phyloP scores from a whole-genome alignment of 306 rosid genomes.

The Clitoria ternatea region DNA sequence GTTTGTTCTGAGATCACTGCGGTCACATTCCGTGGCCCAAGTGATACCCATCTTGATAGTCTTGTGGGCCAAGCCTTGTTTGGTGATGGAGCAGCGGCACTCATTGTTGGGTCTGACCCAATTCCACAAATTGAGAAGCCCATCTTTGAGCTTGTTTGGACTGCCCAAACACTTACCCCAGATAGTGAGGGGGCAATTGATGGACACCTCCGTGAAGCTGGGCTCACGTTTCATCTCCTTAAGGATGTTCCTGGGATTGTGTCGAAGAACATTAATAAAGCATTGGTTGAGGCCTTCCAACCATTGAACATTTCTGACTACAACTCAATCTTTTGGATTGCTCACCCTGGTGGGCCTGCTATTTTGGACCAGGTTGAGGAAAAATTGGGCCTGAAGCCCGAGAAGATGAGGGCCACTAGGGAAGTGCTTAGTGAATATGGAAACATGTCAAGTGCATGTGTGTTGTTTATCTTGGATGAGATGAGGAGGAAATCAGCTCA shows the following conservation, averaged over 20 bases:
- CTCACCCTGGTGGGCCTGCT: slow-evolving; percentile 30
- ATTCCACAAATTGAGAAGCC: slow-evolving; percentile 49
- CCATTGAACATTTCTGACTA: slow-evolving; percentile 28
- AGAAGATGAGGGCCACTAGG: slow-evolving; percentile 35
- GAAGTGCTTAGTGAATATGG: slow-evolving; percentile 58
- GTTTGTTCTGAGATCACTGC: slow-evolving; percentile 35
- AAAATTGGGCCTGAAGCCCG: slow-evolving; percentile 11
- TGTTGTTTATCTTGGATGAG: slow-evolving; percentile 58
- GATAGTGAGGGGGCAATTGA: slow-evolving; percentile 54
- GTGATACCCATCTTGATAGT: slow-evolving; percentile 24
- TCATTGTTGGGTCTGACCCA: slow-evolving; percentile 59
- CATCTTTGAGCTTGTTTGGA: slow-evolving; percentile 48
- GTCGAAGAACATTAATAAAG: slow-evolving; percentile 24
- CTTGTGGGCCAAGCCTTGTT: slow-evolving; percentile 34
- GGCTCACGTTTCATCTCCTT: slow-evolving; percentile 25
- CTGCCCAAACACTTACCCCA: slow-evolving; percentile 62
- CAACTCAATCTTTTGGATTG: slow-evolving; percentile 37
- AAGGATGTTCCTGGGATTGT: slow-evolving; percentile 36
- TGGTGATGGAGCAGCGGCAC: slow-evolving; percentile 35
- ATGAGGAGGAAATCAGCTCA: slow-evolving; percentile 48
- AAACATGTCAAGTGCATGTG: slow-evolving; percentile 82
- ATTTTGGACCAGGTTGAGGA: slow-evolving; percentile 27
- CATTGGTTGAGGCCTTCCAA: slow-evolving; percentile 24
- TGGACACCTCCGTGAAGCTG: slow-evolving; percentile 36
- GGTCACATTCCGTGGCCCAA: slow-evolving; percentile 28